Base-by-base conservation (phyloP, 768 basidiomycete genomes). In the Auricularia auricula-judae region DNA sequence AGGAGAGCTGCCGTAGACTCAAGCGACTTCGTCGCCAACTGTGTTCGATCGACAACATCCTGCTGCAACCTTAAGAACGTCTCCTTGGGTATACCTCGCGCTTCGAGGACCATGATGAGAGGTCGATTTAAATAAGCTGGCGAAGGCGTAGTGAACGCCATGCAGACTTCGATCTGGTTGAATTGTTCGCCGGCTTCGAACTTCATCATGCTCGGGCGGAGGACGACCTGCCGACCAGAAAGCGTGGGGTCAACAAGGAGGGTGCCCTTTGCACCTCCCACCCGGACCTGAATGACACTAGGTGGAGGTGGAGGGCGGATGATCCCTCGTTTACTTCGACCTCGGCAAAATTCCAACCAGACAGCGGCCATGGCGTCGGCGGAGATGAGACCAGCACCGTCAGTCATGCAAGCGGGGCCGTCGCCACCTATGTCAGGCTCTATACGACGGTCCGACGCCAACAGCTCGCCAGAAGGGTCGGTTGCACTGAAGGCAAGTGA, bases 401-500 rank as follows among this genome's bases (percentile, higher is more conserved):
- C 88, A 0, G 88, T 88, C 71, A 88, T 88, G 58, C 75, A 73
- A 65, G 80, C 67, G 53, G 39, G 64, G 60, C 80, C 79, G 63
- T 84, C 81, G 1, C 67, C n/a, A 39, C 56, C 56, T 5, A 59
- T 59, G 56, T 59, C 56, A 7, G 21, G 56, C 23, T 79, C 69
- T n/a, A 74, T 67, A 21, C 74, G 21, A 44, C 81, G 72, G 68
- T 81, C 74, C 54, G 79, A 76, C 23, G 21, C 4, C 23, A 8
- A 12, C 36, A 78, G 72, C 16, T 82, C 72, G 36, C 82, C 70
- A 3, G 84, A 82, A 0, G 82, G 77, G 66, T 89, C 86, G 0
- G 88, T 91, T 1, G 87, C 82, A 1, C 88, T 89, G 71, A 90
- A 91, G 0, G 86, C 86, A 70, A 86, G 86, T 3, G 86, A 86